A percentile compares a stretch with the other conserved stretches of the same genome.
Evolutionary conservation across 169 alveolate species (phyloP).

Genomic region (Cardiosporidium cionae): DNA sequence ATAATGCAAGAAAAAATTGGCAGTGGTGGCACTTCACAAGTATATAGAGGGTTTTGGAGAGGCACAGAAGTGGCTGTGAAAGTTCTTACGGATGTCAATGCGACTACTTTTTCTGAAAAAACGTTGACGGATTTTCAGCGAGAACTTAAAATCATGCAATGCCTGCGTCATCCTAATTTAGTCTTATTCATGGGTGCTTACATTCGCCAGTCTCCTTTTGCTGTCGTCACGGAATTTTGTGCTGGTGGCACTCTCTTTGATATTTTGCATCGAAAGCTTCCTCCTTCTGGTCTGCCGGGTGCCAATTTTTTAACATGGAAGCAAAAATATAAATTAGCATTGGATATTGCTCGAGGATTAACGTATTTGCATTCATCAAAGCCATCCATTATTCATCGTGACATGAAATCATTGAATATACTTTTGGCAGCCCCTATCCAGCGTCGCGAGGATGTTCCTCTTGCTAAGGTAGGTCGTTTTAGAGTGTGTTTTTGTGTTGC

Average conservation of each 20-base stretch:
- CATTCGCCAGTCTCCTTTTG: constrained; percentile 12
- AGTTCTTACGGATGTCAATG: not conserved
- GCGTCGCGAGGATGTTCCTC: constrained; percentile 13
- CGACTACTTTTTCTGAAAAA: no score
- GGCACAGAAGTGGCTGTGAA: constrained; percentile 37
- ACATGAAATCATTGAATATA: constrained; percentile 72
- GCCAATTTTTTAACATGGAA: constrained; percentile 60
- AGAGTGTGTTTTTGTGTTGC: no score
- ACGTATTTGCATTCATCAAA: constrained; percentile 67
- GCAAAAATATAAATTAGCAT: constrained; percentile 59
- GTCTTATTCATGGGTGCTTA: constrained; percentile 33
- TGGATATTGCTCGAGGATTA: constrained; percentile 78
- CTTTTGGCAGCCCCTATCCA: constrained; percentile 47
- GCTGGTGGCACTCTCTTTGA: constrained; percentile 69
- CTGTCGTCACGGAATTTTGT: constrained; percentile 73
- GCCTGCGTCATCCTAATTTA: constrained; percentile 70
- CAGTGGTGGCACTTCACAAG: constrained; percentile 32
- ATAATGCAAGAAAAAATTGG: constrained; percentile 3
- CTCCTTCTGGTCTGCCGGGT: not conserved
- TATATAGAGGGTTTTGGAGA: constrained; percentile 26
- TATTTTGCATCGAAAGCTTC: constrained; percentile 49
- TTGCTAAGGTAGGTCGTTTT: constrained; percentile 26
- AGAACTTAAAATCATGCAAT: constrained; percentile 59
- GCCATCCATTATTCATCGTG: constrained; percentile 81
- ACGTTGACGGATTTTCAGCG: constrained; percentile 46